phyloP scores from a whole-genome alignment of 2,329 filamentous ascomycete species.

The Gaeumannomyces sp. region DNA sequence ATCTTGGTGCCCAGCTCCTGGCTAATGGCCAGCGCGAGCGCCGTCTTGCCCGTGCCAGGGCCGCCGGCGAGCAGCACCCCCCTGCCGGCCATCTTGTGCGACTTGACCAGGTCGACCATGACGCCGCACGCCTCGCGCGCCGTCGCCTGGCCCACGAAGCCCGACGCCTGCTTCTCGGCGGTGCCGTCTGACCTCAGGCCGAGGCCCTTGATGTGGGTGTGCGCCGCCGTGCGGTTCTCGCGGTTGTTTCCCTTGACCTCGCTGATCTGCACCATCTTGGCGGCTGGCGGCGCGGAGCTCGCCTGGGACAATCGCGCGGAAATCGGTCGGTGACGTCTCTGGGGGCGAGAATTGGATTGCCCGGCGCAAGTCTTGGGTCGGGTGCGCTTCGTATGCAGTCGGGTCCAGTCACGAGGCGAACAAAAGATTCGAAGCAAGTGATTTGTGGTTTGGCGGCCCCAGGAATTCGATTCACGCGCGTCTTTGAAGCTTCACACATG shows the following conservation, averaged over 20 bases:
- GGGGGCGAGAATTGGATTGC: background rate
- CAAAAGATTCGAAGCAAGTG: background rate
- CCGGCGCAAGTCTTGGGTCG: conserved; percentile 8
- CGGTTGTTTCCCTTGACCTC: conserved; percentile 92
- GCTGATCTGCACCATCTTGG: conserved; percentile 78
- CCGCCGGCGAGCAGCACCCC: conserved; percentile 91
- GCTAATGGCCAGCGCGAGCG: conserved; percentile 87
- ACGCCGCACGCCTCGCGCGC: conserved; percentile 96
- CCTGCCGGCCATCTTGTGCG: conserved; percentile 95
- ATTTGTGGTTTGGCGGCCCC: background rate
- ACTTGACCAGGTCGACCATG: conserved; percentile 89
- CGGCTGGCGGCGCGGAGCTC: conserved; percentile 19
- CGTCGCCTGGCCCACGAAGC: conserved; percentile 82
- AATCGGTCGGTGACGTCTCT: background rate
- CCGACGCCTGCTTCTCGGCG: conserved; percentile 71
- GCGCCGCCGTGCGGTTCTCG: conserved; percentile 91
- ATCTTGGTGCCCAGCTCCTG: conserved; percentile 98
- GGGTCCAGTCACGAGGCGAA: background rate
- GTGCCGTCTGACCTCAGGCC: conserved; percentile 80
- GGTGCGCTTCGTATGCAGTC: background rate
- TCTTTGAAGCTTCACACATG: background rate
- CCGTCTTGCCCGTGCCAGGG: conserved; percentile 95
- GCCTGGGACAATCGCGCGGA: background rate
- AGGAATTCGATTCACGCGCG: background rate
- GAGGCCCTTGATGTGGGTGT: conserved; percentile 96